A percentile compares a stretch with the other conserved stretches of the same genome.
Conservation (phyloP, 257 asterid genomes). For the Rehmannia glutinosa region DNA sequence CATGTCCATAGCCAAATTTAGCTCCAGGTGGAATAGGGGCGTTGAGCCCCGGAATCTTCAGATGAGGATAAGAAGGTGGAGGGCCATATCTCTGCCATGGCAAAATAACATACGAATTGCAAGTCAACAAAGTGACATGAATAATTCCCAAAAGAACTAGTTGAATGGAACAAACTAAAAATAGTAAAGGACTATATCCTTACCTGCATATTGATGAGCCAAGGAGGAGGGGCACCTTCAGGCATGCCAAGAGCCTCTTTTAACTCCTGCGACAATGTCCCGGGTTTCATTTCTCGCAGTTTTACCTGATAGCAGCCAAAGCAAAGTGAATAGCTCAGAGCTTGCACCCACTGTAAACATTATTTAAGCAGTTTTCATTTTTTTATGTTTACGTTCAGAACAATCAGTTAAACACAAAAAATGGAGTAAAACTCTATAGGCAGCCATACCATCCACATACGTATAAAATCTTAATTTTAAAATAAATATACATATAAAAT, state of each 20-base stretch:
- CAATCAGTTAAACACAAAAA: background rate
- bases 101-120: background rate
- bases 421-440: background rate
- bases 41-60: slow-evolving; percentile 93
- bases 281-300: slow-evolving; percentile 94
- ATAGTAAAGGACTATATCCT: background rate
- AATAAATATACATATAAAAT: background rate
- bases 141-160: background rate
- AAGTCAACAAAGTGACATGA: background rate
- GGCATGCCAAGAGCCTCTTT: slow-evolving; percentile 99
- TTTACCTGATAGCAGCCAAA: slow-evolving; percentile 54
- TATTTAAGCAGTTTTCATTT: background rate
- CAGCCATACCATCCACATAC: background rate
- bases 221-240: slow-evolving; percentile 98
- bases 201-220: slow-evolving; percentile 99
- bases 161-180: background rate
- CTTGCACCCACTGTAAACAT: background rate
- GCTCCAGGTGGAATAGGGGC: slow-evolving; percentile 98
- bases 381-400: background rate
- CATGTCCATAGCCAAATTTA: slow-evolving; percentile 90
- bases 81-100: slow-evolving; percentile 87
- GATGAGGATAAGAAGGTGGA: slow-evolving; percentile 94
- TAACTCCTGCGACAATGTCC: slow-evolving; percentile 71
- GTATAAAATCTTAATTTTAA: background rate
- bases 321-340: background rate